A percentile compares a stretch with the other conserved stretches of the same genome.
Conservation (phyloP, 2,329 filamentous ascomycete genomes). For the Ceratocystis eucalypticola region DNA sequence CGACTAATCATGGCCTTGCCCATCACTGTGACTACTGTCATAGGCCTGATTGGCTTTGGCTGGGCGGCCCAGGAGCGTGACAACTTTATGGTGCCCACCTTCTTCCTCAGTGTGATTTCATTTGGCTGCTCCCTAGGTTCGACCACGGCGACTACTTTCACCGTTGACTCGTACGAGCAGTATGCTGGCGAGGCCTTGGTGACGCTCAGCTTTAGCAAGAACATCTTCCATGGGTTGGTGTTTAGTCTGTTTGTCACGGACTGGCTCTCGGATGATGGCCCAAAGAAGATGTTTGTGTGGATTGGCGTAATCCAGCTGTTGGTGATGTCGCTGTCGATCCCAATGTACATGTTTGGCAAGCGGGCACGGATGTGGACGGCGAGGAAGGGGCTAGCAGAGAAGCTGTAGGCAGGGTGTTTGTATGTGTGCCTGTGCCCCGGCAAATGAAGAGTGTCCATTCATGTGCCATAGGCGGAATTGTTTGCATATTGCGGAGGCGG, state of each 20-base stretch:
- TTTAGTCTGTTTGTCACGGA: slow-evolving; percentile 78
- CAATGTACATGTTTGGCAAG: slow-evolving; percentile 93
- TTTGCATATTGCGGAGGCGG: background rate
- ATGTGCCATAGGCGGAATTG: too few relatives aligned
- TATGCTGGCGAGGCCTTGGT: slow-evolving; percentile 91
- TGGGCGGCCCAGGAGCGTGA: slow-evolving; percentile 70
- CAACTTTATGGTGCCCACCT: slow-evolving; percentile 77
- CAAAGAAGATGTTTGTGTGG: slow-evolving; percentile 65
- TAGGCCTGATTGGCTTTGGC: slow-evolving; percentile 91
- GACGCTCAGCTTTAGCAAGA: slow-evolving; percentile 89
- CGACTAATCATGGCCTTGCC: slow-evolving; percentile 77
- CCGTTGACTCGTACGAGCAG: slow-evolving; percentile 81
- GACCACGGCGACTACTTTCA: slow-evolving; percentile 87
- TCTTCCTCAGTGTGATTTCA: slow-evolving; percentile 84
- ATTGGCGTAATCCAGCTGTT: slow-evolving; percentile 76
- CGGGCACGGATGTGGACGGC: slow-evolving; percentile 88
- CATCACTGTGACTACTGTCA: slow-evolving; percentile 60
- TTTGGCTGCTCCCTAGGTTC: slow-evolving; percentile 85
- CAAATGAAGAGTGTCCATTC: too few relatives aligned
- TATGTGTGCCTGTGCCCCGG: background rate
- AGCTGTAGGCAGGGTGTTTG: slow-evolving; percentile 30
- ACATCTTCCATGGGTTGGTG: slow-evolving; percentile 77
- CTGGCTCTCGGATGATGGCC: slow-evolving; percentile 66
- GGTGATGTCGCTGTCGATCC: slow-evolving; percentile 60
- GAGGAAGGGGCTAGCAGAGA: slow-evolving; percentile 73